These are phyloP conservation scores for Letharia lupina DNA, from an alignment of 495 filamentous ascomycete species.

Conservation along the genomic window DNA sequence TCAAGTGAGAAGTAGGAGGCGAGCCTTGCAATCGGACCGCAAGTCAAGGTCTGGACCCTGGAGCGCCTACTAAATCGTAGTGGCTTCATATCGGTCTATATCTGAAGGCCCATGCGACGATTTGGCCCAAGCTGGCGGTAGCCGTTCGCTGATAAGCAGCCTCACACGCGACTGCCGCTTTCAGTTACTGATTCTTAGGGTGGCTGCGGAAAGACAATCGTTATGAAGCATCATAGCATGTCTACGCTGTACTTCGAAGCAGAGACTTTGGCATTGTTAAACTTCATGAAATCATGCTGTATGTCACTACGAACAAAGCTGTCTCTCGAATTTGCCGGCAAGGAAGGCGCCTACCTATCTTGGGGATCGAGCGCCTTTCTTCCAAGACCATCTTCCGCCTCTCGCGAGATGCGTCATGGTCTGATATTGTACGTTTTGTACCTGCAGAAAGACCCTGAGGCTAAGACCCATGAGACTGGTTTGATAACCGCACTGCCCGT, in stretches of 20 bases:
- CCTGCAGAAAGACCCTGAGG: neutral
- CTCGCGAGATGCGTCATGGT: neutral
- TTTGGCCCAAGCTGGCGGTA: neutral
- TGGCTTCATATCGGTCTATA: neutral
- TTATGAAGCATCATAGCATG: neutral
- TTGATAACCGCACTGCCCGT: neutral
- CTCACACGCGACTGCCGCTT: constrained; percentile 5
- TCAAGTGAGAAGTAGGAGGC: neutral
- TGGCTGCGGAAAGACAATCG: neutral
- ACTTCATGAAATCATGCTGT: neutral
- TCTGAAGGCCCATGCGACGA: neutral
- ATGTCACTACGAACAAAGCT: neutral
- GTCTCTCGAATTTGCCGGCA: neutral
- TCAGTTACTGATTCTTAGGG: neutral
- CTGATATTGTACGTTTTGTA: neutral
- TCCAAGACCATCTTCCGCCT: neutral
- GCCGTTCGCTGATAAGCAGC: neutral
- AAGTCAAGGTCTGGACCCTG: neutral
- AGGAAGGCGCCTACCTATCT: neutral
- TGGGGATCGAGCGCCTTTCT: neutral
- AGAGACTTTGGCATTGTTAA: neutral
- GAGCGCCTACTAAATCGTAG: neutral
- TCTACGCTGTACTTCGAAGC: neutral
- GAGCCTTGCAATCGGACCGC: neutral
- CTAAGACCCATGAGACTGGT: neutral